Conservation (phyloP, 805 yeast species). For the Saccharomycopsis amapae region DNA sequence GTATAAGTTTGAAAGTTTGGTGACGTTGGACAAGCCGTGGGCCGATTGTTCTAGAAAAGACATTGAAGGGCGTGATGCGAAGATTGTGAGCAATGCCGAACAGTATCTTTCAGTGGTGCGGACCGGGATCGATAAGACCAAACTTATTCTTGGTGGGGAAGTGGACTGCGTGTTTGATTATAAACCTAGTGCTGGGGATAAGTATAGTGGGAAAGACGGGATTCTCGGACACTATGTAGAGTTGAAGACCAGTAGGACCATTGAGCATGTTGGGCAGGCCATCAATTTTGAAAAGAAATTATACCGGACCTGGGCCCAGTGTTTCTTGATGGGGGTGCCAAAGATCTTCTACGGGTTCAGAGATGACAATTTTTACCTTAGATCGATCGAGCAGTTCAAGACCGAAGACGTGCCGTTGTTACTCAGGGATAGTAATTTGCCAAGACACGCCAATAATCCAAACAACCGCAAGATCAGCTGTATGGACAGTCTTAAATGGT, state of each 20-base stretch:
- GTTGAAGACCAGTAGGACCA: constrained; percentile 60
- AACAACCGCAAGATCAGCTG: constrained; percentile 52
- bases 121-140: constrained; percentile 73
- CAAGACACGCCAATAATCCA: constrained; percentile 30
- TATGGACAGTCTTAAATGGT: constrained; percentile 74
- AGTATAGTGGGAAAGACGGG: constrained; percentile 29
- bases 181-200: constrained; percentile 38
- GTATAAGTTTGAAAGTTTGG: constrained; percentile 76
- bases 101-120: constrained; percentile 77
- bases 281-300: constrained; percentile 68
- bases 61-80: constrained; percentile 59
- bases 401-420: constrained; percentile 74
- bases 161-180: constrained; percentile 88
- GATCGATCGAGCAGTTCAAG: constrained; percentile 63
- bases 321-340: constrained; percentile 82
- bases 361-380: constrained; percentile 59
- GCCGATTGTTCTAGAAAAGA: constrained; percentile 53
- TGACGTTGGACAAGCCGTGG: constrained; percentile 75
- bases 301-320: constrained; percentile 85
- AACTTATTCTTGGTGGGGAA: constrained; percentile 76
- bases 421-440: constrained; percentile 44
- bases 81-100: constrained; percentile 59
- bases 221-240: constrained; percentile 74
- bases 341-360: constrained; percentile 80
- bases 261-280: constrained; percentile 51